These are phyloP conservation scores for Geotrichum ghanense DNA, from an alignment of 805 yeast species.

Conservation along the genomic window DNA sequence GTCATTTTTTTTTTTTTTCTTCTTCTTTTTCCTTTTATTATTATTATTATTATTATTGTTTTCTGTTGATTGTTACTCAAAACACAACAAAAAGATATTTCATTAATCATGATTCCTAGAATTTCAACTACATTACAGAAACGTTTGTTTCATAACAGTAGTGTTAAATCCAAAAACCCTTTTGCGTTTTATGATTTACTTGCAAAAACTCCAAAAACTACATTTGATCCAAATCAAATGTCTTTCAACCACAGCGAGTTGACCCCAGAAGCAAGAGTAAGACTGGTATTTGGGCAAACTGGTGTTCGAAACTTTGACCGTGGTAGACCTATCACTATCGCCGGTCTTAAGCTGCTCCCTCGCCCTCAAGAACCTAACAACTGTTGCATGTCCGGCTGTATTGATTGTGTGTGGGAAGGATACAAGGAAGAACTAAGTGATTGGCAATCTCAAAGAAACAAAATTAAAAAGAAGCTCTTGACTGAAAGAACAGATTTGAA, in stretches of 20 bases:
- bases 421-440: constrained; percentile 79
- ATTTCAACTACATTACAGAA: too few species aligned
- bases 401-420: constrained; percentile 93
- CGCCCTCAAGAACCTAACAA: constrained; percentile 85
- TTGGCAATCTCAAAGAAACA: constrained; percentile 41
- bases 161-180: too few species aligned
- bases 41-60: too few species aligned
- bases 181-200: constrained; percentile 8
- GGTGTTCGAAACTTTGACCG: constrained; percentile 24
- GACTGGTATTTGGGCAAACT: constrained; percentile 24
- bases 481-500: not conserved
- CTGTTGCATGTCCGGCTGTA: constrained; percentile 96
- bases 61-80: too few species aligned
- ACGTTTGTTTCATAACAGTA: too few species aligned
- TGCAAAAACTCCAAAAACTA: constrained; percentile 14
- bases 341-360: constrained; percentile 71
- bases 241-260: constrained; percentile 4
- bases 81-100: too few species aligned
- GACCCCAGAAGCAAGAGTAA: constrained; percentile 12
- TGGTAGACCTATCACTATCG: constrained; percentile 28
- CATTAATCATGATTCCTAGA: too few species aligned
- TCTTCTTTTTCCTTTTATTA: too few species aligned
- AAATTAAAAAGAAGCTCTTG: not conserved
- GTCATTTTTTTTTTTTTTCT: too few species aligned
- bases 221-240: constrained; percentile 13